Base-by-base conservation (phyloP, 257 asterid species). In the Nyctanthes arbortristis region DNA sequence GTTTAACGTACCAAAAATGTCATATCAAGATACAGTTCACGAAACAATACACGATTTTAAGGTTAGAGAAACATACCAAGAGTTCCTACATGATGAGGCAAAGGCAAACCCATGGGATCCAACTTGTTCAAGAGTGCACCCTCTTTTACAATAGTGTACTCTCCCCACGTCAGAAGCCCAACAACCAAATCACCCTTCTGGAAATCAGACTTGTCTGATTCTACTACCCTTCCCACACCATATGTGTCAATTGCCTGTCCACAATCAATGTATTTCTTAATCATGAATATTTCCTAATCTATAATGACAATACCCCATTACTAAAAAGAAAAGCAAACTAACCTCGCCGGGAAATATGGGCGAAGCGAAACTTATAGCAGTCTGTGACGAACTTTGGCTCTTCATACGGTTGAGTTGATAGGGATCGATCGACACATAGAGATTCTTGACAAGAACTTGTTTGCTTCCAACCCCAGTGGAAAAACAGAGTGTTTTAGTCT, bases 91-190 rank as follows among this genome's bases (percentile, higher is more conserved):
- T 84, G 78, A 76, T 83, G 56, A 62, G 93, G 77, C 60, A 90
- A 72, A 1, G 90, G 88, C 57, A 88, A 69, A 4, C 83, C 91
- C 81, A 79, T 52, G 10, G 84, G 54, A 36, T 90, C 93, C 87
- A 88, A 56, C 72, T 90, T 90, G 31, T 86, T 86, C 24, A 90
- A 68, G 9, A 90, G 66, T 29, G 73, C 74, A 36, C 84, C 90
- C 30, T 78, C 80, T 37, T 74, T 74, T 1, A 65, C 81, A 11
- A 56, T 12, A 11, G 80, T 83, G 77, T 90, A 90, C 47, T 88
- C 93, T 72, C 86, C 97, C 97, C 97, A 90, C 7, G 67, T 73
- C 7, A 68, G n/a, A n/a, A n/a, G n/a, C n/a, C n/a, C n/a, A n/a
- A n/a, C n/a, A n/a, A n/a, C n/a, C n/a, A n/a, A n/a, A 10, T 88